phyloP scores from a whole-genome alignment of 2,329 filamentous ascomycete genomes.

The Aspergillus thermomutatus region DNA sequence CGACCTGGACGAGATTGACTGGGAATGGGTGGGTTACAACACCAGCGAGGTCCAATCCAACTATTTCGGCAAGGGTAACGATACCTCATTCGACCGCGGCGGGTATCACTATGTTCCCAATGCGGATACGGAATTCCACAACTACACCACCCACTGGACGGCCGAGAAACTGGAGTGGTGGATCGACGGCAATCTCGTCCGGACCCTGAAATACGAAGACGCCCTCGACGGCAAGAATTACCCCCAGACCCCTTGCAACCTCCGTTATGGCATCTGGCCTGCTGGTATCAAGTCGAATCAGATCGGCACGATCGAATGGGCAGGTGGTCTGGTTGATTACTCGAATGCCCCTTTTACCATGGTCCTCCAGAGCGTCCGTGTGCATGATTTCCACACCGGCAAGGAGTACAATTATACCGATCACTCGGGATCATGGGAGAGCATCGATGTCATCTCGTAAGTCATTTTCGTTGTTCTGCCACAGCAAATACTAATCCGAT shows the following conservation, averaged over 20 bases:
- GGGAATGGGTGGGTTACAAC: constrained; percentile 47
- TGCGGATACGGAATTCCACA: constrained; percentile 52
- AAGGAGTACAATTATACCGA: constrained; percentile 68
- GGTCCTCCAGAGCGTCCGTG: constrained; percentile 63
- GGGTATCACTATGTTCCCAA: constrained; percentile 65
- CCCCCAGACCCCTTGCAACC: constrained; percentile 70
- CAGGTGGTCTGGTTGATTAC: constrained; percentile 67
- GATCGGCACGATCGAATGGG: constrained; percentile 60
- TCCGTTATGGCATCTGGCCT: constrained; percentile 68
- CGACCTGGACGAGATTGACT: constrained; percentile 83
- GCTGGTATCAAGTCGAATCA: constrained; percentile 50
- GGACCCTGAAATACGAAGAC: constrained; percentile 59
- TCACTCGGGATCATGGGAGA: constrained; percentile 59
- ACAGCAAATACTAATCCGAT: constrained; percentile 19
- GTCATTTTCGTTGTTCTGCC: constrained; percentile 11
- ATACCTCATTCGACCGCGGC: constrained; percentile 72
- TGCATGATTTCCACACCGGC: constrained; percentile 56
- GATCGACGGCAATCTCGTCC: constrained; percentile 60
- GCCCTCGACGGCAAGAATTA: constrained; percentile 56
- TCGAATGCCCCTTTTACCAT: constrained; percentile 66
- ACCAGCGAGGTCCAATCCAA: constrained; percentile 65
- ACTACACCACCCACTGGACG: constrained; percentile 63
- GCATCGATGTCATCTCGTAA: constrained; percentile 56
- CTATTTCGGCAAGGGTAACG: constrained; percentile 92
- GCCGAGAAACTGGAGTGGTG: constrained; percentile 62